Evolutionary conservation across 1,284 basidiomycete species (phyloP), one percentile per base, ranked within the genome.

Genomic region (Lentinula novae-zelandiae): DNA sequence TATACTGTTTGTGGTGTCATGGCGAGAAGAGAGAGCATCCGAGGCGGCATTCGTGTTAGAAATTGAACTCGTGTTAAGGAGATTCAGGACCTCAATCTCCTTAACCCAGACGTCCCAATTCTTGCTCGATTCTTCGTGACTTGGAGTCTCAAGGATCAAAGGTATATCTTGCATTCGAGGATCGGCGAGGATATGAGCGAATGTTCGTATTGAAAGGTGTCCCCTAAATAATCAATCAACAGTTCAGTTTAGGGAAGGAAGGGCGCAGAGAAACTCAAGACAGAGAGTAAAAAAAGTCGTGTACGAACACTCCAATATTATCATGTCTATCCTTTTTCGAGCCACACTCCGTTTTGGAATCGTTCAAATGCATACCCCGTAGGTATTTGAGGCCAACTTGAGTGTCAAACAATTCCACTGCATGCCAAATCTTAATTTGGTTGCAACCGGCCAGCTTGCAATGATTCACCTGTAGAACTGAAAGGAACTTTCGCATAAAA

Each of bases 291-390:
- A 56, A 51, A 42, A 1, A 36, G n/a, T 36, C 39, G 20, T 44
- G 40, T 1, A 76, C 86, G 66, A 67, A 91, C 87, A 90, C 70
- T 13, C 92, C 93, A 49, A 95, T 87, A 65, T 94, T 95, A 70
- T 92, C 87, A 68, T 95, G 93, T 34, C 91, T 74, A 69, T 95
- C 93, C 65, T 85, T 86, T 67, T 83, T 86, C 22, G 85, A 87
- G 1, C 79, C 83, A 5, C 87, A 76, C 0, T 75, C 76, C 13
- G 78, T 80, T 69, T 92, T 92, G 3, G 89, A 92, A 70, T 95
- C 93, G 72, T 96, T 96, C 58, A 95, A 70, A 70, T 96, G 93
- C 80, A 95, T 87, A 0, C 87, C 92, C 5, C 84, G 81, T 13
- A 95, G 83, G 68, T 91, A 93, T 12, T 79, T 71, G 36, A 90